Evolutionary conservation across 2,329 filamentous ascomycete species (phyloP).

Genomic region (Trichothecium sympodiale): DNA sequence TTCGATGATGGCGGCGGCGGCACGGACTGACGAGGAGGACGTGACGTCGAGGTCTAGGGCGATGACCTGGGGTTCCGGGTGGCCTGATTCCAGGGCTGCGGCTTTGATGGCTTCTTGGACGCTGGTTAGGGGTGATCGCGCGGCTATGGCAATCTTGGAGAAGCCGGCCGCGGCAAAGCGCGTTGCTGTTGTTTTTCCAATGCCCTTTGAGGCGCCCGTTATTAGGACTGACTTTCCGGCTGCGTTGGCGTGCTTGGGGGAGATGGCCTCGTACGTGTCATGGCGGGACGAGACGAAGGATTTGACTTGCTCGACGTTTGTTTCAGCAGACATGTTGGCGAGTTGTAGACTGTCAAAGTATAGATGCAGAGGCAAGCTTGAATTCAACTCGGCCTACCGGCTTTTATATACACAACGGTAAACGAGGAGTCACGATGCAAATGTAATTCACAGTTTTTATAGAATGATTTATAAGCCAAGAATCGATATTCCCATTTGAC

Average conservation of each 20-base stretch:
- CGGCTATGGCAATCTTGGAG: constrained; percentile 38
- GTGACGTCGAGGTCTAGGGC: constrained; percentile 27
- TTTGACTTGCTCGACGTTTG: no score
- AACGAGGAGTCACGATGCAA: no score
- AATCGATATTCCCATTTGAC: no score
- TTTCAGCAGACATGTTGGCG: no score
- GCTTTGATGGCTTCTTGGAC: constrained; percentile 21
- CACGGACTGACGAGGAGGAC: constrained; percentile 18
- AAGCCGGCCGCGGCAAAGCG: constrained; percentile 44
- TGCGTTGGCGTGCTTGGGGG: constrained; percentile 25
- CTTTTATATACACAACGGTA: no score
- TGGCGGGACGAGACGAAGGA: not conserved
- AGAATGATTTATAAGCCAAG: no score
- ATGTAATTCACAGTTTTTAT: no score
- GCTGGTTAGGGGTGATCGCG: constrained; percentile 33
- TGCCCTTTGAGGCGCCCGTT: constrained; percentile 42
- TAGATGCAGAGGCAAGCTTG: no score
- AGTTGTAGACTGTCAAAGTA: no score
- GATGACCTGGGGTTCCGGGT: constrained; percentile 21
- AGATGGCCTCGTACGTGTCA: constrained; percentile 43
- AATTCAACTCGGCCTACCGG: no score
- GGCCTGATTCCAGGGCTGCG: constrained; percentile 20
- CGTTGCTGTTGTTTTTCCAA: constrained; percentile 41
- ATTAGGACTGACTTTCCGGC: constrained; percentile 32
- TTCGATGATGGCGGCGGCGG: constrained; percentile 13